phyloP scores from a whole-genome alignment of 73 alveolate species.

The Tetrahymena borealis region DNA sequence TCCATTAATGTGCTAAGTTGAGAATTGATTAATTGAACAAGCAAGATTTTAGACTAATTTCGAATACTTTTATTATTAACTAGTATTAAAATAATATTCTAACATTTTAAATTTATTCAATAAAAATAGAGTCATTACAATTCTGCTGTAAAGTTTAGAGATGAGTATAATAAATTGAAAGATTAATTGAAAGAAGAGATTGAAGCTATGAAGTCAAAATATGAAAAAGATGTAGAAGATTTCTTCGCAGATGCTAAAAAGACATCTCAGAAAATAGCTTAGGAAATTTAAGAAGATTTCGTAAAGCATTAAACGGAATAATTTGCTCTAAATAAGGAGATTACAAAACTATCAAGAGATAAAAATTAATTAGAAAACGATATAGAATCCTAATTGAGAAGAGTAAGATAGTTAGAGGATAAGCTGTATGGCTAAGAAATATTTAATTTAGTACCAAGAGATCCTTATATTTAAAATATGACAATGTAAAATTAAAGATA shows the following conservation, averaged over 20 bases:
- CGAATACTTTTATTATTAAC: no score
- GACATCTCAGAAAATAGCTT: not conserved
- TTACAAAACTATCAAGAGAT: not conserved
- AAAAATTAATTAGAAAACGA: not conserved
- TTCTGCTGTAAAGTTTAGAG: not conserved
- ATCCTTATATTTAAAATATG: not conserved
- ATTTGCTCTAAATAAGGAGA: not conserved
- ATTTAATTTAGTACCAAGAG: not conserved
- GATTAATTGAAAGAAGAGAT: not conserved
- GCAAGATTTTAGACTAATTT: no score
- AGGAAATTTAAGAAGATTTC: not conserved
- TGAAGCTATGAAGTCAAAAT: not conserved
- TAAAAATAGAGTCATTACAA: not conserved
- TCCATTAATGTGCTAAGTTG: no score
- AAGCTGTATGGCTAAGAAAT: not conserved
- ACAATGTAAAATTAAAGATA: not conserved
- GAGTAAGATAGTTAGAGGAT: not conserved
- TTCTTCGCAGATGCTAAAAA: not conserved
- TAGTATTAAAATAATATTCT: no score
- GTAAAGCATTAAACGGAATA: not conserved
- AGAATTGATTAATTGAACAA: no score
- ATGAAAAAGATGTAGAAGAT: not conserved
- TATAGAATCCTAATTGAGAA: not conserved
- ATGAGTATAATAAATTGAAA: not conserved
- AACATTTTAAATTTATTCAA: no score